phyloP scores from a whole-genome alignment of 148 eudicot genomes.

The Heliosperma pusillum region DNA sequence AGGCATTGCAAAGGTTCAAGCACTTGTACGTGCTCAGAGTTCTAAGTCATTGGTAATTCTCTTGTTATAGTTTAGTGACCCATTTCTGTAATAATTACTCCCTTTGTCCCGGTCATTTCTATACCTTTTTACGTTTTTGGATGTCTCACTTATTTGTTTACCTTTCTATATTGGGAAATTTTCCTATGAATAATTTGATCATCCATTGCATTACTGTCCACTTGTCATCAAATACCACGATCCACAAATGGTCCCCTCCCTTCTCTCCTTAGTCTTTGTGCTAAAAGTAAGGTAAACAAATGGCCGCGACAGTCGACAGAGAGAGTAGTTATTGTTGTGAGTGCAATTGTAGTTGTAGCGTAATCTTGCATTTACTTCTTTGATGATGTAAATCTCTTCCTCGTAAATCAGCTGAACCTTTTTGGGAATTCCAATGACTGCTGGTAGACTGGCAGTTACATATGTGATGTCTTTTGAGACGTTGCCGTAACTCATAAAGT shows the following conservation, averaged over 20 bases:
- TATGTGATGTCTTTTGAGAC: not conserved
- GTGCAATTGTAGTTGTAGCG: not conserved
- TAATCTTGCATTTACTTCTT: not conserved
- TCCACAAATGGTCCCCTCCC: no score
- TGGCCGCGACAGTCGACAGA: no score
- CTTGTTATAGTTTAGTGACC: not conserved
- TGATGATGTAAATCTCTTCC: not conserved
- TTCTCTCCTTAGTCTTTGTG: no score
- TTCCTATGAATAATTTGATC: no score
- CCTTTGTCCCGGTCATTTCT: no score
- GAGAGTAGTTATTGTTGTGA: not conserved
- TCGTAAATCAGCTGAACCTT: not conserved
- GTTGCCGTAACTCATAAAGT: not conserved
- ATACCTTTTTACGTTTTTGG: no score
- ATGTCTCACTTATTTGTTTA: no score
- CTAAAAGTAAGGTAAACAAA: no score
- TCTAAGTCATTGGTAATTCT: constrained; percentile 40
- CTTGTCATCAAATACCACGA: no score
- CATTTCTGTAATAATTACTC: not conserved
- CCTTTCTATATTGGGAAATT: no score
- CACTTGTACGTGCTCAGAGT: constrained; percentile 67
- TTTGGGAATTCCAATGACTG: not conserved
- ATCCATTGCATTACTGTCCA: no score
- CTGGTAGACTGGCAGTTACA: not conserved
- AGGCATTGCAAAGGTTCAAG: constrained; percentile 82